Evolutionary conservation across 441 rosid genomes (phyloP).

Genomic region (Croton laevigatus): DNA sequence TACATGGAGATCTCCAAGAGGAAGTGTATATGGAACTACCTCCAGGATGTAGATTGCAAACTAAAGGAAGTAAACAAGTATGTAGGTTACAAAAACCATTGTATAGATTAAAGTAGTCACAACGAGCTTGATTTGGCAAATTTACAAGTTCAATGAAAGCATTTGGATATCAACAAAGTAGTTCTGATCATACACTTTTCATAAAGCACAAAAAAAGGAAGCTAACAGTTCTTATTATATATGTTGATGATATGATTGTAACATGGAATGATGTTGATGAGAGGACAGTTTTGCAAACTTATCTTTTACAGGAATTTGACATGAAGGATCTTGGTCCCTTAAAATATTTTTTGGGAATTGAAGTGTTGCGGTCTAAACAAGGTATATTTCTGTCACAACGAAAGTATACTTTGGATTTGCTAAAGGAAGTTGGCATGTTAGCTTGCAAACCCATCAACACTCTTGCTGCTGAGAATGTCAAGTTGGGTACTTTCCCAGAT

Average conservation of each 20-base stretch:
- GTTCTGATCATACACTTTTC: background rate
- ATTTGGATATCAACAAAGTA: background rate
- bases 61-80: background rate
- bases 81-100: background rate
- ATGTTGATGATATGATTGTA: background rate
- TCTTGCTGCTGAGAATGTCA: background rate
- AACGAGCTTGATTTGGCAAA: background rate
- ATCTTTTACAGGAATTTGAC: background rate
- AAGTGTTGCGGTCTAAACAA: background rate
- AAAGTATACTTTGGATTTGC: background rate
- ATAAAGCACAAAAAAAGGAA: too few species aligned
- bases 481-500: background rate
- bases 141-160: background rate
- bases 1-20: background rate
- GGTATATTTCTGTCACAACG: background rate
- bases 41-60: background rate
- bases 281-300: background rate
- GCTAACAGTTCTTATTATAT: background rate
- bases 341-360: background rate
- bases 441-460: background rate
- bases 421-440: background rate
- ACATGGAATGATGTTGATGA: background rate
- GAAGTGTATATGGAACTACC: background rate
- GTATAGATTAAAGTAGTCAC: background rate
- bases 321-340: background rate